A percentile compares a stretch with the other conserved stretches of the same genome.
phyloP scores from a whole-genome alignment of 805 yeast genomes.

The Wickerhamomyces rabaulensis region DNA sequence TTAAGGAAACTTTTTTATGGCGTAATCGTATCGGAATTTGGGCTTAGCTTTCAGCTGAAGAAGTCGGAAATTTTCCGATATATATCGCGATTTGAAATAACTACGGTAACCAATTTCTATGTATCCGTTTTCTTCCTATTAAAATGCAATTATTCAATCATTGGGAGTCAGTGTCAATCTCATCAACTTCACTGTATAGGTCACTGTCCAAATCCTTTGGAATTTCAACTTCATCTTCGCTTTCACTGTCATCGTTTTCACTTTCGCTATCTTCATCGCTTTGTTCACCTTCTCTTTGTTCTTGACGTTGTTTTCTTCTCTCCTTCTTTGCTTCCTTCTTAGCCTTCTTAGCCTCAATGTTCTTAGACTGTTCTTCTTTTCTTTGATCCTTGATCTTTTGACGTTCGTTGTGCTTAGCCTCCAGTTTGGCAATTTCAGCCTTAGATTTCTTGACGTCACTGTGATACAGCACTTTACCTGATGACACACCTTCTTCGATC shows the following conservation, averaged over 20 bases:
- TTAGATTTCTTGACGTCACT: constrained; percentile 58
- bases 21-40: neutral
- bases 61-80: neutral
- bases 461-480: constrained; percentile 86
- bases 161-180: constrained; percentile 20
- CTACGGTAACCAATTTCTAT: too few relatives aligned
- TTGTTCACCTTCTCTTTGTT: constrained; percentile 25
- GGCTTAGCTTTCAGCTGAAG: neutral
- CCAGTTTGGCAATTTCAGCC: constrained; percentile 55
- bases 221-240: constrained; percentile 33
- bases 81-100: neutral
- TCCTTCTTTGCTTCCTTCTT: constrained; percentile 69
- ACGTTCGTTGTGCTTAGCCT: constrained; percentile 59
- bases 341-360: constrained; percentile 69
- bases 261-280: constrained; percentile 21
- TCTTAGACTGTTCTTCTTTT: constrained; percentile 71
- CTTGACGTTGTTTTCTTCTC: constrained; percentile 54
- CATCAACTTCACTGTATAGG: constrained; percentile 39
- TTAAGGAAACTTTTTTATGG: neutral
- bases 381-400: constrained; percentile 63
- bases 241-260: constrained; percentile 29
- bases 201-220: constrained; percentile 45
- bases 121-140: too few relatives aligned
- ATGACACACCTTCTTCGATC: constrained; percentile 88
- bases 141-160: neutral